Conservation (phyloP, 2,329 filamentous ascomycete genomes). For the Juglanconis sp. region DNA sequence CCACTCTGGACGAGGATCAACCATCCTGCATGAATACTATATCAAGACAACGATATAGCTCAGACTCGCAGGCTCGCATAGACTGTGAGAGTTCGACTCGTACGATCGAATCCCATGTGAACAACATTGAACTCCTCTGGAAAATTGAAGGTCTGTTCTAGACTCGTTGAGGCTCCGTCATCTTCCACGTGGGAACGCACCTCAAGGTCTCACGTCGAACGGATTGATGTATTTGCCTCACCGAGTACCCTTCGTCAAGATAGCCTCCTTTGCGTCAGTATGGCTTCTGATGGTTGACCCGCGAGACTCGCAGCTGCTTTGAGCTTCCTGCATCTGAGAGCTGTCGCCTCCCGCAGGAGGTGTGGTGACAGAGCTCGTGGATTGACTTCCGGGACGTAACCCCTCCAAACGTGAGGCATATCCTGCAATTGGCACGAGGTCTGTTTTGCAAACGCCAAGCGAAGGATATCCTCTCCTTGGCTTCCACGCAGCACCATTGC, state of each 20-base stretch:
- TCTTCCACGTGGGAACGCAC: not conserved
- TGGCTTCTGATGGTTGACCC: not conserved
- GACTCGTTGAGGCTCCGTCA: not conserved
- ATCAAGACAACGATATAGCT: not conserved
- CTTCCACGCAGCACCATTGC: not conserved
- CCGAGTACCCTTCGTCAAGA: not conserved
- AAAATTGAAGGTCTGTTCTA: not conserved
- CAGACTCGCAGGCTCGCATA: not conserved
- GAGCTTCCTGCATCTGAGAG: constrained; percentile 14
- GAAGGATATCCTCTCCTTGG: not conserved
- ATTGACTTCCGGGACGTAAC: constrained; percentile 15
- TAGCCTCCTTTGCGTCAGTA: not conserved
- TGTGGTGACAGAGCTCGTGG: constrained; percentile 9
- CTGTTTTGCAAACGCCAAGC: not conserved
- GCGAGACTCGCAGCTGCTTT: constrained; percentile 9
- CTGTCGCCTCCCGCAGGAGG: constrained; percentile 11
- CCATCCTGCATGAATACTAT: constrained; percentile 1
- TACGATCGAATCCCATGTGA: not conserved
- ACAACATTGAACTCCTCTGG: not conserved
- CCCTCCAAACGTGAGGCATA: constrained; percentile 9
- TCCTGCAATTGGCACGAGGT: constrained; percentile 11
- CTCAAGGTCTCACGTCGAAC: not conserved
- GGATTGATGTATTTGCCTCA: not conserved
- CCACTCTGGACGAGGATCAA: constrained; percentile 12
- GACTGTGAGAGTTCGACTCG: not conserved